A percentile compares a stretch with the other conserved stretches of the same genome.
phyloP scores from a whole-genome alignment of 148 eudicot species.

The Diospyros lotus region DNA sequence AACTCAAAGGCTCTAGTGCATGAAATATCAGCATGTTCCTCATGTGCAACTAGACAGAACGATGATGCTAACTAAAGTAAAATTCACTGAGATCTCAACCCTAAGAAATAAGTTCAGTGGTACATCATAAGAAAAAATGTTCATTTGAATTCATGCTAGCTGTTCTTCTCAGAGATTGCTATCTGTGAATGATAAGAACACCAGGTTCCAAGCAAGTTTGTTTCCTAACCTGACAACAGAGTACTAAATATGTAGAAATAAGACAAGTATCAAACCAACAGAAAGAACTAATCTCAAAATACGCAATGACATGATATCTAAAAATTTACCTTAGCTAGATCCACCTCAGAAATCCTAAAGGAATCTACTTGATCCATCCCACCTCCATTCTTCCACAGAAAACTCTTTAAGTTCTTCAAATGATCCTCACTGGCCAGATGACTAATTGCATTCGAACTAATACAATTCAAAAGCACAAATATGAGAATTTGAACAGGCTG shows the following conservation, averaged over 20 bases:
- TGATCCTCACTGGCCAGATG: slow-evolving; percentile 80
- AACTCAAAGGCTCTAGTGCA: background rate
- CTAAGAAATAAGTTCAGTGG: background rate
- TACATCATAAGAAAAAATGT: background rate
- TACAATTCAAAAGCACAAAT: slow-evolving; percentile 12
- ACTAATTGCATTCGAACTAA: slow-evolving; percentile 64
- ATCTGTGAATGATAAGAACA: background rate
- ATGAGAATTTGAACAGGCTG: background rate
- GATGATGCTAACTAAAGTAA: background rate
- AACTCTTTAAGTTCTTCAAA: slow-evolving; percentile 72
- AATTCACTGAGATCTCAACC: background rate
- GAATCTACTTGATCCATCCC: slow-evolving; percentile 61
- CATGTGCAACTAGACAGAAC: background rate
- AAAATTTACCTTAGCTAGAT: slow-evolving; percentile 58
- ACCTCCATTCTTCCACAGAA: slow-evolving; percentile 84
- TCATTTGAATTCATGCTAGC: background rate
- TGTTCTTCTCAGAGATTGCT: background rate
- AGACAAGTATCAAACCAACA: background rate
- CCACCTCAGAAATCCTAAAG: slow-evolving; percentile 51
- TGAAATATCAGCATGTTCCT: no score
- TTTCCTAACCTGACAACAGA: background rate
- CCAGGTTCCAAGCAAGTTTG: background rate
- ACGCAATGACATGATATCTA: background rate
- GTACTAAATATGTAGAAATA: background rate
- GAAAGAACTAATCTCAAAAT: background rate